phyloP scores from a whole-genome alignment of 495 filamentous ascomycete species.

The Cudoniella acicularis region DNA sequence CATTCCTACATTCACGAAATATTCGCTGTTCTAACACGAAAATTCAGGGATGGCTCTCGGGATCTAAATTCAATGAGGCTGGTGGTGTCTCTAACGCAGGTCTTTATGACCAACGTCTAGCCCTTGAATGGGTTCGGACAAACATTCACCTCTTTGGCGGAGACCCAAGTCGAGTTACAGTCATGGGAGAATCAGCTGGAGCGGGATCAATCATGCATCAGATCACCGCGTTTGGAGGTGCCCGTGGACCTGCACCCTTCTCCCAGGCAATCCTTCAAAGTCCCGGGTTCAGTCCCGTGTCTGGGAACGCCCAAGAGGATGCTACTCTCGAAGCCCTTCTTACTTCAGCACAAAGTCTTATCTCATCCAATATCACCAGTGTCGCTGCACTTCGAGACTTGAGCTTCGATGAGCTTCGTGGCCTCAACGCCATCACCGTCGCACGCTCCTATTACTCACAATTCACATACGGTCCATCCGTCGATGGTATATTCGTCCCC shows the following conservation, averaged over 20 bases:
- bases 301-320: slow-evolving; percentile 16
- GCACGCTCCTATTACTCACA: slow-evolving; percentile 36
- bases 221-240: slow-evolving; percentile 51
- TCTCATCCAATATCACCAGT: slow-evolving; percentile 29
- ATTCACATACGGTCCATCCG: slow-evolving; percentile 54
- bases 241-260: slow-evolving; percentile 14
- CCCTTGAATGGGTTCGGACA: slow-evolving; percentile 69
- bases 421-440: slow-evolving; percentile 50
- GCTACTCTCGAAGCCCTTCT: slow-evolving; percentile 18
- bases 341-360: slow-evolving; percentile 7
- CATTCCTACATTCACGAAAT: not conserved
- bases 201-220: slow-evolving; percentile 64
- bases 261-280: slow-evolving; percentile 25
- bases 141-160: slow-evolving; percentile 69
- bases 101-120: slow-evolving; percentile 63
- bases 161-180: slow-evolving; percentile 60
- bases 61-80: slow-evolving; percentile 47
- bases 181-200: slow-evolving; percentile 69
- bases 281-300: slow-evolving; percentile 19
- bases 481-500: slow-evolving; percentile 58
- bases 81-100: slow-evolving; percentile 57
- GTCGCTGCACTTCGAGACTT: slow-evolving; percentile 47
- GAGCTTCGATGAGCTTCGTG: slow-evolving; percentile 38
- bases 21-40: not conserved
- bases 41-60: not conserved